These are phyloP conservation scores for Thuidium tamariscinum DNA, from an alignment of 225 moss, liverwort and hornwort genomes.

Conservation along the genomic window DNA sequence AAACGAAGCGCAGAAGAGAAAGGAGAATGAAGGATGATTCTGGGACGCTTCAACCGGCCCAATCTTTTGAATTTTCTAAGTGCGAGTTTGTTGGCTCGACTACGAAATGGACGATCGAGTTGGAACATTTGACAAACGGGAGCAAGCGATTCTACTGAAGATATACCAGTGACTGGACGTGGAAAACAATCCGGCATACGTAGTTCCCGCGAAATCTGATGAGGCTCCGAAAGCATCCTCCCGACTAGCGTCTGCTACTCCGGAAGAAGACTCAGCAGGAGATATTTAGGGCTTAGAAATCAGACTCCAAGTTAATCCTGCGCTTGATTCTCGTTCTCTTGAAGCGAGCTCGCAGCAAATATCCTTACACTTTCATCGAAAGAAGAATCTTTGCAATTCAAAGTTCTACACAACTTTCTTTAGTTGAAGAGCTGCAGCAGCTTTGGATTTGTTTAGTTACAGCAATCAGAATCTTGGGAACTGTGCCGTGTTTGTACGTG, in stretches of 20 bases:
- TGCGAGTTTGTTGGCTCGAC: background rate
- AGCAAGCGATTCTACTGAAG: background rate
- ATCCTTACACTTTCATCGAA: too few species aligned
- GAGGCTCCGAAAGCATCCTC: background rate
- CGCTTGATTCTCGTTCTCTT: background rate
- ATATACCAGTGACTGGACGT: background rate
- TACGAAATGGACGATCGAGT: background rate
- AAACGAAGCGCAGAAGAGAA: background rate
- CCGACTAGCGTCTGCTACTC: background rate
- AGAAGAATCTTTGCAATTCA: background rate
- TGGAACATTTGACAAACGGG: background rate
- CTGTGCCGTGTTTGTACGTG: background rate
- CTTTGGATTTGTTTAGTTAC: background rate
- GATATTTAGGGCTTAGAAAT: background rate
- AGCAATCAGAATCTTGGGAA: background rate
- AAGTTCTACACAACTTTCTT: background rate
- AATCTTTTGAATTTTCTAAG: background rate
- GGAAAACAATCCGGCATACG: background rate
- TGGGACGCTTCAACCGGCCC: background rate
- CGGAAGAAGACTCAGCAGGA: background rate
- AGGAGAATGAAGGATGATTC: background rate
- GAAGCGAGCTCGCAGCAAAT: background rate
- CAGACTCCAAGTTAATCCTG: background rate
- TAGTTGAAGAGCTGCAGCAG: background rate
- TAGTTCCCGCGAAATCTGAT: background rate